Conservation (phyloP, 495 filamentous ascomycete species). For the Trichocladium antarcticum region DNA sequence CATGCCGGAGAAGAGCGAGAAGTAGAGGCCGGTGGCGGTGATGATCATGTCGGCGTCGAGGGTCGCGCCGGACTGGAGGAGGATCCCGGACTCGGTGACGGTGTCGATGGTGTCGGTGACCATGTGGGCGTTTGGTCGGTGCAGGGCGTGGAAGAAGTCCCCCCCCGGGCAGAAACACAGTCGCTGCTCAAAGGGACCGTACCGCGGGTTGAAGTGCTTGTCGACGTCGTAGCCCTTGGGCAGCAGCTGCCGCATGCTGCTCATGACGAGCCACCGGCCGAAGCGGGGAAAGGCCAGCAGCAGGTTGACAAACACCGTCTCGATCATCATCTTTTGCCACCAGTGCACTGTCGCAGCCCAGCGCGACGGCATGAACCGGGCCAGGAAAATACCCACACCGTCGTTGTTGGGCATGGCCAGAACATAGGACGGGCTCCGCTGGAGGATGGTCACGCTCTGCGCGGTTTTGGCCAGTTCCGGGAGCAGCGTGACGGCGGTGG, state of each 20-base stretch:
- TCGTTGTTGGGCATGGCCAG: constrained; percentile 39
- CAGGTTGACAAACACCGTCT: constrained; percentile 24
- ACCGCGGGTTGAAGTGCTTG: constrained; percentile 60
- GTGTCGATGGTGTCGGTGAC: constrained; percentile 57
- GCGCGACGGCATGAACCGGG: constrained; percentile 33
- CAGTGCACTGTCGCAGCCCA: constrained; percentile 26
- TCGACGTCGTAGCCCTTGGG: constrained; percentile 45
- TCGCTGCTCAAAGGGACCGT: constrained; percentile 65
- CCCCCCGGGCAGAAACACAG: constrained; percentile 59
- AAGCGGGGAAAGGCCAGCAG: constrained; percentile 39
- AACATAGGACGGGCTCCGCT: constrained; percentile 49
- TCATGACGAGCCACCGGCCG: constrained; percentile 37
- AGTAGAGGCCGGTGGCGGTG: constrained; percentile 59
- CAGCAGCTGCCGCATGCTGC: constrained; percentile 37
- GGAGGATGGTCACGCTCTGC: constrained; percentile 44
- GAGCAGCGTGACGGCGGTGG: constrained; percentile 47
- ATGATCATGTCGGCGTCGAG: constrained; percentile 62
- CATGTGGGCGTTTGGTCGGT: constrained; percentile 46
- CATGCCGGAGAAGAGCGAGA: constrained; percentile 44
- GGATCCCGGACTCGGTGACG: constrained; percentile 49
- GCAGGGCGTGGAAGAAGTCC: constrained; percentile 59
- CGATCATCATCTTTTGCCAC: constrained; percentile 24
- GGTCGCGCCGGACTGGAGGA: constrained; percentile 43
- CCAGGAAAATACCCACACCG: constrained; percentile 14
- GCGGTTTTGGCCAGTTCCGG: constrained; percentile 42